Evolutionary conservation across 2,329 filamentous ascomycete species (phyloP).

Genomic region (Rhytidhysteron rufulum): DNA sequence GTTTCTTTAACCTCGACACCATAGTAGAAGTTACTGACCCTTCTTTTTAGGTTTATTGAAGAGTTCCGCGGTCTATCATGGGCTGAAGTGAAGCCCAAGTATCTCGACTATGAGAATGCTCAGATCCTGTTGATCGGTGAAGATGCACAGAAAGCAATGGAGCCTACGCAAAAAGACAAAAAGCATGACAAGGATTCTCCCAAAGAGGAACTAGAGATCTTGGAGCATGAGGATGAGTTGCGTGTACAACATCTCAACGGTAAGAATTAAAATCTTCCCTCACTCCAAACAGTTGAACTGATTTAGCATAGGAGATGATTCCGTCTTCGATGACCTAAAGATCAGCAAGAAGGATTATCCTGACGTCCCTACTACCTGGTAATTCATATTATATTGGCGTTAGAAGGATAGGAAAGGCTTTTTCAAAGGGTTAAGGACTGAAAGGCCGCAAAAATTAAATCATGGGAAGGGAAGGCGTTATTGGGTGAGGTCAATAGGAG

Average conservation of each 20-base stretch:
- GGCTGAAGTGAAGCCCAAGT: constrained; percentile 68
- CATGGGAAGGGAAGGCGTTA: no score
- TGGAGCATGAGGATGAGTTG: constrained; percentile 71
- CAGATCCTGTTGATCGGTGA: constrained; percentile 80
- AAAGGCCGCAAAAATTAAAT: no score
- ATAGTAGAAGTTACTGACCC: no score
- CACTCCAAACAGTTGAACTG: no score
- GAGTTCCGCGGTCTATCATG: constrained; percentile 72
- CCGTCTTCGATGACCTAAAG: constrained; percentile 58
- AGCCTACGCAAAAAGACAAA: constrained; percentile 55
- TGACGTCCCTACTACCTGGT: constrained; percentile 32
- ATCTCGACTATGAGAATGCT: constrained; percentile 69
- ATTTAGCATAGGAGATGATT: constrained; percentile 55
- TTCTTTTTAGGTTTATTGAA: constrained; percentile 54
- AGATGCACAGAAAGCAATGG: constrained; percentile 54
- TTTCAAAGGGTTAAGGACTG: no score
- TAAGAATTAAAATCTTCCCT: no score
- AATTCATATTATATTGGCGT: no score
- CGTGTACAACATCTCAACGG: constrained; percentile 59
- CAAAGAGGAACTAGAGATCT: constrained; percentile 66
- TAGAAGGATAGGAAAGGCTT: no score
- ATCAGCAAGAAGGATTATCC: constrained; percentile 60
- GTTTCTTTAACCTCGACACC: no score
- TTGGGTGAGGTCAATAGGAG: no score
- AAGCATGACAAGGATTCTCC: constrained; percentile 58